Conservation (phyloP, 1,284 basidiomycete species). For the Cutaneotrichosporon curvatum region DNA sequence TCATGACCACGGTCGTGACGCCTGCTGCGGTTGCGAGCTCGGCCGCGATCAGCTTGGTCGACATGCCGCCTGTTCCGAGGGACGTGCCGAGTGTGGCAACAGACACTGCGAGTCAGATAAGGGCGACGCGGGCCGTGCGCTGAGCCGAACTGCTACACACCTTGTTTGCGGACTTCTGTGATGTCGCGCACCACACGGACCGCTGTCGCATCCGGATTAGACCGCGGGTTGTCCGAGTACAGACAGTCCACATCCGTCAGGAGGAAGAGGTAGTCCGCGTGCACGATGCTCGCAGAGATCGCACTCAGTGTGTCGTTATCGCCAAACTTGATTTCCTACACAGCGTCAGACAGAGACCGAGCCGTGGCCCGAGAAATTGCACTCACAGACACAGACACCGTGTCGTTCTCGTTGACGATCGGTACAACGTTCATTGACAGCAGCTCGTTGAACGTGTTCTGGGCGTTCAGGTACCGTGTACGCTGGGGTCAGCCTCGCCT, state of each 20-base stretch:
- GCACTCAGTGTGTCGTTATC: constrained; percentile 98
- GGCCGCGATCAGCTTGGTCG: constrained; percentile 96
- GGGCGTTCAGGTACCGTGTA: constrained; percentile 86
- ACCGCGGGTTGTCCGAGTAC: constrained; percentile 90
- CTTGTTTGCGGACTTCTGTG: constrained; percentile 68
- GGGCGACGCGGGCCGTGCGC: neutral
- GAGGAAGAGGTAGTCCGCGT: constrained; percentile 94
- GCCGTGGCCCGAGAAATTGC: too few species aligned
- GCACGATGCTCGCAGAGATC: constrained; percentile 92
- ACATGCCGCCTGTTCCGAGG: constrained; percentile 97
- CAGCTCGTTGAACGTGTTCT: constrained; percentile 84
- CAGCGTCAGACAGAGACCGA: neutral
- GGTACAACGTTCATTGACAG: constrained; percentile 81
- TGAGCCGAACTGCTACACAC: constrained; percentile 46
- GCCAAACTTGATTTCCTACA: constrained; percentile 96
- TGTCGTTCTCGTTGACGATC: constrained; percentile 97
- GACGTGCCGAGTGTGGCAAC: constrained; percentile 85
- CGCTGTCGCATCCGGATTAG: constrained; percentile 71
- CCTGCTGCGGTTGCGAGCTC: constrained; percentile 95
- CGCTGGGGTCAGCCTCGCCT: constrained; percentile 52
- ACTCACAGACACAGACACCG: constrained; percentile 84
- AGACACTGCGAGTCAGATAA: constrained; percentile 57
- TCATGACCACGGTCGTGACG: constrained; percentile 85
- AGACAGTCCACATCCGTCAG: constrained; percentile 91
- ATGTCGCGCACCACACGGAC: constrained; percentile 80